phyloP scores from a whole-genome alignment of 2,329 filamentous ascomycete genomes.

The Fusarium ramigenum region DNA sequence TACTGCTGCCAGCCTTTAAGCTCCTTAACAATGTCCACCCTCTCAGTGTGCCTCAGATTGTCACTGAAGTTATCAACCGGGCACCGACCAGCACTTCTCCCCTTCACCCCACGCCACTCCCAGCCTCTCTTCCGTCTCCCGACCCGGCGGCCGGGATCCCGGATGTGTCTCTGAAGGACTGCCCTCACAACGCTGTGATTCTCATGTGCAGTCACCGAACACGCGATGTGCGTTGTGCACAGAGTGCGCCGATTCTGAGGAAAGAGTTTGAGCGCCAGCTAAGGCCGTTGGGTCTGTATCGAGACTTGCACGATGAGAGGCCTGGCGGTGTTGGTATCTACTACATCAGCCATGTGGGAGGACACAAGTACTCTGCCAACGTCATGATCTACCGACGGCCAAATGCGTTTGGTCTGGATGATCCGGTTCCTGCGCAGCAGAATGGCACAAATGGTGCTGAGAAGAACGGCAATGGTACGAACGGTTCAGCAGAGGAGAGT shows the following conservation, averaged over 20 bases:
- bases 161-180: slow-evolving; percentile 57
- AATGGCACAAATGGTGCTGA: slow-evolving; percentile 42
- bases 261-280: slow-evolving; percentile 91
- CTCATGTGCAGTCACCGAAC: slow-evolving; percentile 94
- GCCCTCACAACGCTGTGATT: slow-evolving; percentile 86
- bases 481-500: slow-evolving; percentile 43
- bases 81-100: slow-evolving; percentile 79
- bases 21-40: slow-evolving; percentile 87
- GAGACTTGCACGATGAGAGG: slow-evolving; percentile 87
- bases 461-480: slow-evolving; percentile 18
- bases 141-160: slow-evolving; percentile 43
- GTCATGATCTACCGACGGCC: slow-evolving; percentile 85
- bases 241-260: slow-evolving; percentile 88
- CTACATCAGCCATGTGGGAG: slow-evolving; percentile 95
- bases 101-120: slow-evolving; percentile 56
- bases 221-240: slow-evolving; percentile 93
- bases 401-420: slow-evolving; percentile 65
- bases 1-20: slow-evolving; percentile 86
- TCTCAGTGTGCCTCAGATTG: slow-evolving; percentile 74
- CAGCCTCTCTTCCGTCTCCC: slow-evolving; percentile 44
- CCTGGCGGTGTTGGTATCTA: slow-evolving; percentile 95
- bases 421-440: slow-evolving; percentile 44
- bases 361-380: slow-evolving; percentile 96
- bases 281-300: slow-evolving; percentile 82
- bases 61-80: slow-evolving; percentile 74